These are phyloP conservation scores for Scedosporium apiospermum DNA, from an alignment of 2,329 filamentous ascomycete genomes.

Conservation along the genomic window DNA sequence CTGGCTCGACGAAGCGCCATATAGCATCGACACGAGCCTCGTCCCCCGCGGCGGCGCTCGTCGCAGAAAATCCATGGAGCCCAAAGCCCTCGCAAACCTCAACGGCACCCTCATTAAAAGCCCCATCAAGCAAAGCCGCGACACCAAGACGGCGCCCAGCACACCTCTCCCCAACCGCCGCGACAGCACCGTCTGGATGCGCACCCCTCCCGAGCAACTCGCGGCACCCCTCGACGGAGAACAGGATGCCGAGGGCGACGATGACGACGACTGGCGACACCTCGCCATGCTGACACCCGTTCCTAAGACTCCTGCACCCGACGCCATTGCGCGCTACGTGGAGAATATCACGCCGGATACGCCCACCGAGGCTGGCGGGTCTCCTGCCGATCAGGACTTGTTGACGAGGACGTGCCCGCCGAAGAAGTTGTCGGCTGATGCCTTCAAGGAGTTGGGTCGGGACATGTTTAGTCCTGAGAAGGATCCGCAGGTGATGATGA, in stretches of 20 bases:
- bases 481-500: slow-evolving; percentile 48
- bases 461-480: slow-evolving; percentile 37
- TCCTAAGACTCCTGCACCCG: slow-evolving; percentile 49
- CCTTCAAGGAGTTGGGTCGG: slow-evolving; percentile 25
- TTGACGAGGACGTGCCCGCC: slow-evolving; percentile 43
- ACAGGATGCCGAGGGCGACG: slow-evolving; percentile 22
- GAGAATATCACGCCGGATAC: slow-evolving; percentile 38
- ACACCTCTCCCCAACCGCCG: slow-evolving; percentile 40
- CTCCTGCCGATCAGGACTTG: slow-evolving; percentile 25
- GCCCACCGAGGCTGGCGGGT: slow-evolving; percentile 26
- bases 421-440: slow-evolving; percentile 5
- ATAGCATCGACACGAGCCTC: slow-evolving; percentile 57
- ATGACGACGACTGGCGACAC: slow-evolving; percentile 27
- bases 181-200: slow-evolving; percentile 46
- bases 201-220: slow-evolving; percentile 37
- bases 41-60: slow-evolving; percentile 62
- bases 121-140: slow-evolving; percentile 20
- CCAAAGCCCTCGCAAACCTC: slow-evolving; percentile 56
- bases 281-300: slow-evolving; percentile 42
- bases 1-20: slow-evolving; percentile 66
- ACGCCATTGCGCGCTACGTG: slow-evolving; percentile 42
- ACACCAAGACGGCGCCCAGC: slow-evolving; percentile 29
- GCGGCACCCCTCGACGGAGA: slow-evolving; percentile 12
- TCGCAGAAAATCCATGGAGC: slow-evolving; percentile 75
- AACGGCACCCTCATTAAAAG: slow-evolving; percentile 52